Evolutionary conservation across 2,329 filamentous ascomycete genomes (phyloP).

Genomic region (Hypomyces rosellus): DNA sequence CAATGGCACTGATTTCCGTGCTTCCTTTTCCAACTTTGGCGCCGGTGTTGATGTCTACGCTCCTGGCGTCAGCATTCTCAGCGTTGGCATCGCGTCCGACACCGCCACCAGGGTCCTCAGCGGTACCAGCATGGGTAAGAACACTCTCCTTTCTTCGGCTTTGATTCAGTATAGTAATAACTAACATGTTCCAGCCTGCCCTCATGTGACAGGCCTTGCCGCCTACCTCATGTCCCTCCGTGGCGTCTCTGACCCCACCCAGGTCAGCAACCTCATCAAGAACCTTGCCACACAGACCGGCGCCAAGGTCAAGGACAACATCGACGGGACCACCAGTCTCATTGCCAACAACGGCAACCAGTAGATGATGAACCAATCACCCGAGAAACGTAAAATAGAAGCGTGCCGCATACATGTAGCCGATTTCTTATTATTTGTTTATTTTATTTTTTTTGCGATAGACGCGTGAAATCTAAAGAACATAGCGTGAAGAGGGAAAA

Average conservation of each 20-base stretch:
- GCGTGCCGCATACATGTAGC: no score
- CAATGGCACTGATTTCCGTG: constrained; percentile 44
- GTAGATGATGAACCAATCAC: not conserved
- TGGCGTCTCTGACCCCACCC: constrained; percentile 32
- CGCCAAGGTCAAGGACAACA: constrained; percentile 36
- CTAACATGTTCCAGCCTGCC: constrained; percentile 39
- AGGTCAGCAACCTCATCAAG: constrained; percentile 44
- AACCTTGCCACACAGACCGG: constrained; percentile 43
- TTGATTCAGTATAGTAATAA: not conserved
- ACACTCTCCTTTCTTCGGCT: no score
- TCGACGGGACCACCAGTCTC: constrained; percentile 38
- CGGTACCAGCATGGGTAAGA: constrained; percentile 52
- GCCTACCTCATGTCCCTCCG: constrained; percentile 60
- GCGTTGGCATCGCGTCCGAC: constrained; percentile 45
- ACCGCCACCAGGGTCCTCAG: constrained; percentile 40
- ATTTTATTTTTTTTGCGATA: no score
- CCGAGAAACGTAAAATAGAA: no score
- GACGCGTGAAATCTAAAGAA: no score
- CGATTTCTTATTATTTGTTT: no score
- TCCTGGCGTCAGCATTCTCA: constrained; percentile 48
- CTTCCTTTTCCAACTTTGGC: constrained; percentile 55
- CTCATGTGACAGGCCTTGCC: constrained; percentile 61
- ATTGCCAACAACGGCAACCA: constrained; percentile 53
- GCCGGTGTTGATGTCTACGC: constrained; percentile 47
- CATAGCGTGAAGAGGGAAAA: no score